Evolutionary conservation across 441 rosid species (phyloP), one percentile per base, ranked within the genome.

Genomic region (Biscutella laevigata): DNA sequence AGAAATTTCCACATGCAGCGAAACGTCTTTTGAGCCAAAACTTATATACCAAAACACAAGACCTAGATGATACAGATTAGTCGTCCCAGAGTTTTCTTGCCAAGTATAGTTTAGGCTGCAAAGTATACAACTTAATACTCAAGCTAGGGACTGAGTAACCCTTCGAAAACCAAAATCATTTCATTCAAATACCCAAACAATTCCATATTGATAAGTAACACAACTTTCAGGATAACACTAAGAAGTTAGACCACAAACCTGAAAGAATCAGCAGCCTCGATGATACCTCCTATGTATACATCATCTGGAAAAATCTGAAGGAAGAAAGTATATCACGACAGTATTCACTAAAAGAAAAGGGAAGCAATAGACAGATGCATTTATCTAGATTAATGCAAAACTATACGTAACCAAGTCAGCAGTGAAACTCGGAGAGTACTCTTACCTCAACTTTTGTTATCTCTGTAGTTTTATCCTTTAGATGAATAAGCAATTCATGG

Each of bases 271-370:
- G 85, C 70, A 47, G 82, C 86, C 64, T 82, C 92, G 53, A 81
- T 51, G 32, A 88, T 79, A 71, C 86, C 90, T n/a, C 74, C 81
- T 40, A 88, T 77, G 62, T 75, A 73, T 15, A 86, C 69, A 33
- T 92, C 95, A 72, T 77, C 78, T 8, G 97, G 99, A 70, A 92
- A 75, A 10, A 92, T 88, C 97, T 88, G 83, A n/a, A 22, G 45
- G 11, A 62, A 69, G 58, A 53, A 34, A 25, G 28, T 34, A 19
- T 5, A 27, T n/a, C 26, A 47, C 4, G 1, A 37, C 26, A 7
- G 26, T 30, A 45, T 52, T 59, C 14, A 58, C 5, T 7, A 3
- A 20, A 34, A 17, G 65, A 25, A 17, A 49, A 2, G 4, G 1
- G 39, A 66, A 58, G 9, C 28, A 59, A 38, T 6, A 58, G 4